These are phyloP conservation scores for Chrysoporthe deuterocubensis DNA, from an alignment of 2,329 filamentous ascomycete species.

Conservation along the genomic window DNA sequence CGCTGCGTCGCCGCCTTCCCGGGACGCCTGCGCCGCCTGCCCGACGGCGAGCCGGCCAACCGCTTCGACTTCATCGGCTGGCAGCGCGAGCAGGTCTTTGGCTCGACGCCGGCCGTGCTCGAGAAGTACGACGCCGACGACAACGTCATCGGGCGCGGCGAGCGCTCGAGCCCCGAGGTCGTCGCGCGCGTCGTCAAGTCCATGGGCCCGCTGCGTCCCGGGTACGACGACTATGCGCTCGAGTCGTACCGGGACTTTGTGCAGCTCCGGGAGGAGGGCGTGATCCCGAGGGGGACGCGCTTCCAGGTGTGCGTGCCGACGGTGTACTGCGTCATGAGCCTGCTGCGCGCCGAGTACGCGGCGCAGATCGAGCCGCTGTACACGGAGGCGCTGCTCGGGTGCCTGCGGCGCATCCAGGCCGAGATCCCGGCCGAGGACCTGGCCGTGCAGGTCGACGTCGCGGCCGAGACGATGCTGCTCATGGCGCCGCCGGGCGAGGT, in stretches of 20 bases:
- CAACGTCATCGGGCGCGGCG: too few relatives aligned
- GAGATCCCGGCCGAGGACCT: slow-evolving; percentile 9
- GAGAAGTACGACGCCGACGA: slow-evolving; percentile 6
- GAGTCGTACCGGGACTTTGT: slow-evolving; percentile 9
- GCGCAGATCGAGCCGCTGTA: slow-evolving; percentile 8
- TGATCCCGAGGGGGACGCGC: slow-evolving; percentile 2
- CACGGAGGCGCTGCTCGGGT: slow-evolving; percentile 5
- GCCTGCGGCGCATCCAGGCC: slow-evolving; percentile 12
- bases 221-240: slow-evolving; percentile 10
- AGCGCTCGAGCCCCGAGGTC: background rate
- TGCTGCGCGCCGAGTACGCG: background rate
- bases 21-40: slow-evolving; percentile 2
- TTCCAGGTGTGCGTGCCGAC: slow-evolving; percentile 18
- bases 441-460: slow-evolving; percentile 14
- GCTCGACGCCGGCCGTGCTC: slow-evolving; percentile 7
- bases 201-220: background rate
- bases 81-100: slow-evolving; percentile 10
- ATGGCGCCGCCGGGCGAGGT: too few relatives aligned
- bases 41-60: slow-evolving; percentile 9
- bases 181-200: background rate
- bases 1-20: slow-evolving; percentile 1
- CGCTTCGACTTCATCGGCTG: background rate
- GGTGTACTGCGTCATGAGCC: background rate
- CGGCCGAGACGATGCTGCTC: slow-evolving; percentile 1
- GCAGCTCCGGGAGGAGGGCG: slow-evolving; percentile 9